Evolutionary conservation across 2,329 filamentous ascomycete genomes (phyloP), one percentile per base, ranked within the genome.

Genomic region (Alternaria ventricosa): DNA sequence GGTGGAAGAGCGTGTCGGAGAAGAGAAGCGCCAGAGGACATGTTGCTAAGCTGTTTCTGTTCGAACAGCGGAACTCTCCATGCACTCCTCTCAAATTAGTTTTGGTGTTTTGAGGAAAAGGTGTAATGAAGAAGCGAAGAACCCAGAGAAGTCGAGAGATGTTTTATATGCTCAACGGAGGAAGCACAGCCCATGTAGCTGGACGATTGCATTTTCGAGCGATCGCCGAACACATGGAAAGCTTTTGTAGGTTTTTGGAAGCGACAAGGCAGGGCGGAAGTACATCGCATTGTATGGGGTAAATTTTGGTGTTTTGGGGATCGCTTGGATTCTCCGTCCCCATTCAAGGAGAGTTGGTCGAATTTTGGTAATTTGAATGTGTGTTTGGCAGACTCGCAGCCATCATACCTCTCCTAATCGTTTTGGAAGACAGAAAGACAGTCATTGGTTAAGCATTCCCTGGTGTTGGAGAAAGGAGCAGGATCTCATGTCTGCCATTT

Each of bases 301-400:
- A n/a, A n/a, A n/a, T n/a, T 33, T 33, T 15, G 30, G 6, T 15
- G 28, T 15, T 36, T 36, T 15, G 2, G 13, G 13, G 30, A 15
- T 15, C 13, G 30, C 30, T 36, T 13, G 1, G 13, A 33, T 33
- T 33, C 30, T 4, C 12, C 13, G 33, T 41, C 15, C 10, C 2
- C 33, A 36, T 36, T 1, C 8, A 8, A n/a, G 8, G 8, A 1
- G 9, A 15, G 1, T 2, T 4, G 4, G 3, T 2, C 1, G 8
- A 4, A 3, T 41, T n/a, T n/a, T 41, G 33, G 33, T 41, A n/a
- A 41, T 5, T 1, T n/a, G 8, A 10, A 10, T 7, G 7, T 5
- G 15, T 9, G 15, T n/a, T 41, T 3, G 15, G 33, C 15, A n/a
- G 33, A 41, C 0, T 41, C 15, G 33, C 15, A n/a, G 33, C 15